A percentile compares a stretch with the other conserved stretches of the same genome.
These are phyloP conservation scores for Aspergillus campestris DNA, from an alignment of 495 filamentous ascomycete genomes.

Conservation along the genomic window DNA sequence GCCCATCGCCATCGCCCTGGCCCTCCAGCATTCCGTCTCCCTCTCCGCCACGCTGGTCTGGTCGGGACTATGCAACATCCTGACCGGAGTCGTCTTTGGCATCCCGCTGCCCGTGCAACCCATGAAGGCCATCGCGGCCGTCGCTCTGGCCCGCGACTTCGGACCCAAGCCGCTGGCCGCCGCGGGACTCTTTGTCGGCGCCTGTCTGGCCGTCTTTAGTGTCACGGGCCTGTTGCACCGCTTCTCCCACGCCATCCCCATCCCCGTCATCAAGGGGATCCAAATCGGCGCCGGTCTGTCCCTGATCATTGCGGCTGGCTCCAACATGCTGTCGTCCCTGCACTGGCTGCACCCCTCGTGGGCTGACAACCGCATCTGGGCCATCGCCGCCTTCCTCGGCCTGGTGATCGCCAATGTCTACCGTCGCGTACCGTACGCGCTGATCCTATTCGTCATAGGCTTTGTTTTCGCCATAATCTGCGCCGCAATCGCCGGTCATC, in stretches of 20 bases:
- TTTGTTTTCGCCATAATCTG: conserved; percentile 46
- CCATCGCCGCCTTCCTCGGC: conserved; percentile 56
- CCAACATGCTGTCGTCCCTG: conserved; percentile 49
- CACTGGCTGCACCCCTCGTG: conserved; percentile 49
- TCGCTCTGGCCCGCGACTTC: conserved; percentile 64
- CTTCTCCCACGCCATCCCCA: conserved; percentile 63
- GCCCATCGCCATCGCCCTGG: conserved; percentile 77
- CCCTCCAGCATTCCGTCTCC: conserved; percentile 63
- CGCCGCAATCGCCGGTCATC: conserved; percentile 19
- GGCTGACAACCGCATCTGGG: conserved; percentile 69
- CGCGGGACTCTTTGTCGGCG: conserved; percentile 68
- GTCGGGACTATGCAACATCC: conserved; percentile 75
- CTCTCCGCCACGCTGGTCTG: conserved; percentile 81
- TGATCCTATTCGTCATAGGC: conserved; percentile 60
- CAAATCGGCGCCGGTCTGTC: conserved; percentile 84
- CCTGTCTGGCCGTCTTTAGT: conserved; percentile 65
- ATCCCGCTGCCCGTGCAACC: conserved; percentile 82
- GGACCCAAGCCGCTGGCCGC: conserved; percentile 56
- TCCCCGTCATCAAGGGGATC: conserved; percentile 86
- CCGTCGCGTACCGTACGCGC: conserved; percentile 63
- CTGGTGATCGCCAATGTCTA: conserved; percentile 54
- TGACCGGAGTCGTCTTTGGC: conserved; percentile 73
- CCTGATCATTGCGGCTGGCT: conserved; percentile 66
- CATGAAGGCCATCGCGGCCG: conserved; percentile 87
- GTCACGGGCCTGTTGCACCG: conserved; percentile 63